A percentile compares a stretch with the other conserved stretches of the same genome.
These are phyloP conservation scores for Monoraphidium neglectum DNA, from an alignment of 139 green algal genomes.

Conservation along the genomic window DNA sequence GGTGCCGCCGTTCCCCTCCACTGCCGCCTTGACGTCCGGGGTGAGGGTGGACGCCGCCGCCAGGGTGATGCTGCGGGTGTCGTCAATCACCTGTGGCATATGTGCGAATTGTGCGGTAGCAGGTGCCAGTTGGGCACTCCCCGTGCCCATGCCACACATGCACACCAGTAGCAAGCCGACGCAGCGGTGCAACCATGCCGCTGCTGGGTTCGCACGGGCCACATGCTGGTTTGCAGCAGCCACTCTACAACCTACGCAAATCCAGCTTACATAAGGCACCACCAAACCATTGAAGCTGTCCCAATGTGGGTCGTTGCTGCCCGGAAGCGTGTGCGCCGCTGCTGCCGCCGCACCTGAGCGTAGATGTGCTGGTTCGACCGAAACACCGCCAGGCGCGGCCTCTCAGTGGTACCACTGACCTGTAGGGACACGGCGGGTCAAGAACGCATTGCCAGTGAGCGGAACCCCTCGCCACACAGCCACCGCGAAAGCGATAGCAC, in stretches of 20 bases:
- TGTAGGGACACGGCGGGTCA: slow-evolving; percentile 42
- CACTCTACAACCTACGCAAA: too few species aligned
- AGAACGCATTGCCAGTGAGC: not conserved
- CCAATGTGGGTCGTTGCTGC: too few species aligned
- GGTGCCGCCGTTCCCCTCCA: slow-evolving; percentile 56
- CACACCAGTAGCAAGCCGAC: too few species aligned
- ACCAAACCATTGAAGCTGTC: too few species aligned
- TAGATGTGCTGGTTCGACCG: slow-evolving; percentile 98
- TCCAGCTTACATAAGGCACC: too few species aligned
- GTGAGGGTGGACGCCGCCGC: slow-evolving; percentile 78
- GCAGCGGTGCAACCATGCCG: too few species aligned
- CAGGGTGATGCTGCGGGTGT: slow-evolving; percentile 81
- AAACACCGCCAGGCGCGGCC: slow-evolving; percentile 93
- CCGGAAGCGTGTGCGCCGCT: not conserved
- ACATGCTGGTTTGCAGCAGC: too few species aligned
- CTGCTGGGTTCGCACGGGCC: too few species aligned
- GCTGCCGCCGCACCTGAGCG: slow-evolving; percentile 74
- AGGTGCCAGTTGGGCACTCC: too few species aligned
- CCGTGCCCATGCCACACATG: too few species aligned
- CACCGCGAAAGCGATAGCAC: slow-evolving; percentile 7
- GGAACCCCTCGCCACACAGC: not conserved
- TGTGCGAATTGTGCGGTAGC: too few species aligned
- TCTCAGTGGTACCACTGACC: slow-evolving; percentile 86
- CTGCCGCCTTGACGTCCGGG: slow-evolving; percentile 60
- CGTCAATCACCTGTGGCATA: slow-evolving; percentile 89